phyloP scores from a whole-genome alignment of 2,329 filamentous ascomycete genomes.

The Pestalotiopsis sp. region DNA sequence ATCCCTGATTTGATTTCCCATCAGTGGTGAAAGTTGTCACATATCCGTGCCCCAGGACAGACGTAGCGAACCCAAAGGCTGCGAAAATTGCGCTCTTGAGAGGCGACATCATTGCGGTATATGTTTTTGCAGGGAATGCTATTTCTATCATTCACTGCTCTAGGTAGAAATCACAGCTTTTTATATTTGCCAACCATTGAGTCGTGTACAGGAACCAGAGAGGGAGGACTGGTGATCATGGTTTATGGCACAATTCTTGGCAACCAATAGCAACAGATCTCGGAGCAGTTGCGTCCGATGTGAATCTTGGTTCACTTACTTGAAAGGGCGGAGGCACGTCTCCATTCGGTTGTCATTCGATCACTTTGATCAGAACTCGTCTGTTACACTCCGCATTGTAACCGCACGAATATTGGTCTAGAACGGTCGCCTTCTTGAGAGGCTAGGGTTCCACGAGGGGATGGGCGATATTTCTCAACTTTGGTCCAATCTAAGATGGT shows the following conservation, averaged over 20 bases:
- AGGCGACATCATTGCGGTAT: not conserved
- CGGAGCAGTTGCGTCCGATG: conserved; percentile 2
- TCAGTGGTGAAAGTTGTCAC: conserved; percentile 4
- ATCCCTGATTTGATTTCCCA: conserved; percentile 5
- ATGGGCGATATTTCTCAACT: not conserved
- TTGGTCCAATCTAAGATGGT: not conserved
- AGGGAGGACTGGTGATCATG: not conserved
- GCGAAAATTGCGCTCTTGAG: not conserved
- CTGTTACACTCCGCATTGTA: not conserved
- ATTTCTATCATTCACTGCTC: not conserved
- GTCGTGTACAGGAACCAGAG: too few species aligned
- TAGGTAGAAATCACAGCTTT: not conserved
- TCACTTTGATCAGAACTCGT: not conserved
- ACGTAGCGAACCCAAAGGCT: not conserved
- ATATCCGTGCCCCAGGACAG: conserved; percentile 1
- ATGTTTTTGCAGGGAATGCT: not conserved
- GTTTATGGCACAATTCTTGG: not conserved
- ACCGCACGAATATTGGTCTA: not conserved
- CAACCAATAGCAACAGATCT: not conserved
- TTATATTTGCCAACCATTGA: not conserved
- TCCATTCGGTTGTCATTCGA: not conserved
- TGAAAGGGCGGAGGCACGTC: conserved; percentile 1
- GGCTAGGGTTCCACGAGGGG: not conserved
- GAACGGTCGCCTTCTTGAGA: not conserved
- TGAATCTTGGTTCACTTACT: not conserved